These are phyloP conservation scores for Amaranthus tricolor DNA, from an alignment of 179 eudicot genomes.

Conservation along the genomic window DNA sequence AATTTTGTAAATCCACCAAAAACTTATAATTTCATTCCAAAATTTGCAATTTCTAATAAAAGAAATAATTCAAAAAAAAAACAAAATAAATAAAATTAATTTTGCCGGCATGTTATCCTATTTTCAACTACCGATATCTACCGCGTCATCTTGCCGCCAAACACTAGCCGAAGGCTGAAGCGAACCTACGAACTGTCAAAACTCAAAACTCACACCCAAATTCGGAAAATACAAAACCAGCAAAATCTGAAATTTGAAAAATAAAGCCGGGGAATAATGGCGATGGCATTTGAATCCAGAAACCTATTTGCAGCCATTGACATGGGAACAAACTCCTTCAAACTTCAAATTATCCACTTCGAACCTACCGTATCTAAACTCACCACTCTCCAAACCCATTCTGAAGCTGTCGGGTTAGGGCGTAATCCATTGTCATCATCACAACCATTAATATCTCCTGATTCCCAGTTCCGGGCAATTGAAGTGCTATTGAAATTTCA, in stretches of 20 bases:
- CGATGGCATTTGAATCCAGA: conserved; percentile 10
- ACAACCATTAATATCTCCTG: conserved; percentile 32
- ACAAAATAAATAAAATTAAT: too few relatives aligned
- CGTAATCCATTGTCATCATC: conserved; percentile 28
- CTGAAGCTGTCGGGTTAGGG: conserved; percentile 46
- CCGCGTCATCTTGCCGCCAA: too few relatives aligned
- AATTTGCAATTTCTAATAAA: too few relatives aligned
- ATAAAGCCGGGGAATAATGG: conserved; percentile 13
- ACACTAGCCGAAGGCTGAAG: too few relatives aligned
- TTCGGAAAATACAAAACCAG: not conserved
- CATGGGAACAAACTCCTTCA: conserved; percentile 75
- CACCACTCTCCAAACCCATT: conserved; percentile 42
- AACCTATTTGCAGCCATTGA: conserved; percentile 64
- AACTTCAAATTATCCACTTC: conserved; percentile 47
- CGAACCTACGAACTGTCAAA: not conserved
- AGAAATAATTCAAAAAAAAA: too few relatives aligned
- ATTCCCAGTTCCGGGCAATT: conserved; percentile 39
- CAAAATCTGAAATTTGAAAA: not conserved
- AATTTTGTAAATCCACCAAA: too few relatives aligned
- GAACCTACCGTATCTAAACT: conserved; percentile 43
- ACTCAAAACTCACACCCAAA: conserved; percentile 10
- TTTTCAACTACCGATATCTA: too few relatives aligned
- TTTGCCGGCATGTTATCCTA: too few relatives aligned
- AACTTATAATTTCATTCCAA: too few relatives aligned
- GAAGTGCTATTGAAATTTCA: conserved; percentile 42